phyloP scores from a whole-genome alignment of 345 rosid species.

The Linum lewisii region DNA sequence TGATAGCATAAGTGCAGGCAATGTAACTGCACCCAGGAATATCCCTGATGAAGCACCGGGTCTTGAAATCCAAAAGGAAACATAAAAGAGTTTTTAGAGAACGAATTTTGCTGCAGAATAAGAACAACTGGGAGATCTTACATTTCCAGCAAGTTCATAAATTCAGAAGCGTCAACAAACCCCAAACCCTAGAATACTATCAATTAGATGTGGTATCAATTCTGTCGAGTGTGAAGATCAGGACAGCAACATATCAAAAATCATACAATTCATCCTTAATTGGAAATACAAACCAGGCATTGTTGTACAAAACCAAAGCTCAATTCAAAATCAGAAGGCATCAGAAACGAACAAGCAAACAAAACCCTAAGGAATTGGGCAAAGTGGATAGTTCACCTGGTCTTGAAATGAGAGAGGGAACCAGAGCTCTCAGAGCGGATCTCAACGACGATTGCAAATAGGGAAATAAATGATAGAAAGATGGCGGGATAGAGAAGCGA shows the following conservation, averaged over 20 bases:
- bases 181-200: not conserved
- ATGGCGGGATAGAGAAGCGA: conserved; percentile 60
- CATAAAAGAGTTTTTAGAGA: not conserved
- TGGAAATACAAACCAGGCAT: not conserved
- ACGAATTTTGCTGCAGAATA: not conserved
- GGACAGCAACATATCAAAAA: not conserved
- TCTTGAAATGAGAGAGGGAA: conserved; percentile 29
- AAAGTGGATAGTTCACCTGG: conserved; percentile 32
- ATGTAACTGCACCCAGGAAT: conserved; percentile 67
- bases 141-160: not conserved
- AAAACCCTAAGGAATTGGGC: not conserved
- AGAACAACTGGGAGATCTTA: not conserved
- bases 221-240: not conserved
- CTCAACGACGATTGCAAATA: conserved; percentile 57
- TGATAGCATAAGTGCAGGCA: conserved; percentile 67
- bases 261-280: not conserved
- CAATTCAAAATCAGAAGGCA: not conserved
- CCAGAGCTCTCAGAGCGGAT: conserved; percentile 41
- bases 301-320: not conserved
- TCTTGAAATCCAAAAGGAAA: conserved; percentile 26
- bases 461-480: conserved; percentile 45
- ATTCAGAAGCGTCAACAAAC: not conserved
- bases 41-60: conserved; percentile 87
- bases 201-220: not conserved
- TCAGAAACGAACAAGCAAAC: not conserved